Percentiles rank a stretch among this genome's conserved stretches.
Conservation (phyloP, 192 early-diverging fungal genomes). For the Backusella sp. region DNA sequence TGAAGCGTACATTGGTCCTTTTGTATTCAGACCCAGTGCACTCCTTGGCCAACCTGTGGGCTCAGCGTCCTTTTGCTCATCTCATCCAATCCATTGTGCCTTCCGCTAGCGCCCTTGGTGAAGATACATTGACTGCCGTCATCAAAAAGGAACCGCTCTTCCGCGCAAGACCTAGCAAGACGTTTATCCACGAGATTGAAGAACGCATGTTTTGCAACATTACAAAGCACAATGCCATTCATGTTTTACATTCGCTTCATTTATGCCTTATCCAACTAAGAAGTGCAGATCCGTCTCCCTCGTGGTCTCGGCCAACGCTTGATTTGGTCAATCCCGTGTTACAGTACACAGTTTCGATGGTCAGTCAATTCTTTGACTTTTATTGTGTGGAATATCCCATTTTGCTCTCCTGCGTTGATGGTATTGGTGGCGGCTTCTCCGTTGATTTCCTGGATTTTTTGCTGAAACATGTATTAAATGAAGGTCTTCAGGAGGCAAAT, state of each 20-base stretch:
- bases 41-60: constrained; percentile 16
- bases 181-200: constrained; percentile 18
- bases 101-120: background rate
- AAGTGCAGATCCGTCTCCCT: constrained; percentile 21
- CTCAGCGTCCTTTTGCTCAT: constrained; percentile 25
- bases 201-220: constrained; percentile 16
- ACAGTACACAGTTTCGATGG: constrained; percentile 14
- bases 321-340: constrained; percentile 28
- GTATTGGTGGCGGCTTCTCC: constrained; percentile 35
- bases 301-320: constrained; percentile 30
- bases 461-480: constrained; percentile 19
- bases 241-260: constrained; percentile 33
- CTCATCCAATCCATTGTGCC: constrained; percentile 13
- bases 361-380: constrained; percentile 28
- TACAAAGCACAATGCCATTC: constrained; percentile 29
- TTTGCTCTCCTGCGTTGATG: constrained; percentile 37
- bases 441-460: constrained; percentile 37
- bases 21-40: constrained; percentile 21
- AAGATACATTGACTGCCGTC: background rate
- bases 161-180: background rate
- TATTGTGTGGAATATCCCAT: constrained; percentile 37
- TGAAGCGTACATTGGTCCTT: background rate
- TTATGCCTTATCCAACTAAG: constrained; percentile 29
- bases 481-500: constrained; percentile 30
- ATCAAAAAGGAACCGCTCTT: background rate